Conservation (phyloP, 2,329 filamentous ascomycete genomes). For the Colletotrichum costaricense region DNA sequence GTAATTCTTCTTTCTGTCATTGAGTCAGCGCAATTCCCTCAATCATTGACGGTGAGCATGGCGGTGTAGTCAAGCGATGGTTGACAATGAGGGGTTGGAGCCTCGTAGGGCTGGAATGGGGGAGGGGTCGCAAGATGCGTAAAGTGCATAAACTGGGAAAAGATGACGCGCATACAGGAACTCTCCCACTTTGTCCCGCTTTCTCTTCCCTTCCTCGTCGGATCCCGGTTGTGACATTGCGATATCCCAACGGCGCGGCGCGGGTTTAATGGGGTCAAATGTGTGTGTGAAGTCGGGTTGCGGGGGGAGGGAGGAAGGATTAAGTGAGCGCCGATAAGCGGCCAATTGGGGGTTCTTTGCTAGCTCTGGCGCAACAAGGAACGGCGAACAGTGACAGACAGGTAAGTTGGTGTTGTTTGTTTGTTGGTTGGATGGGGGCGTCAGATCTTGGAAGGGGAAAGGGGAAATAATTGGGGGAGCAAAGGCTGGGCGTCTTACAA, state of each 20-base stretch:
- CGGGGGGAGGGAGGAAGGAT: background rate
- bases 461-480: background rate
- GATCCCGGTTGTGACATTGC: conserved; percentile 27
- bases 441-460: background rate
- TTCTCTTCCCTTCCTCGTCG: conserved; percentile 40
- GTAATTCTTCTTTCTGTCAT: conserved; percentile 44
- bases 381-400: background rate
- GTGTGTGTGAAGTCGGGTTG: background rate
- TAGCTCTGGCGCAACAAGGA: background rate
- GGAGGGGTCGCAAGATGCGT: background rate
- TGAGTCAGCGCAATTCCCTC: conserved; percentile 35
- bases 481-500: background rate
- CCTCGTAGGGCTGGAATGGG: conserved; percentile 6
- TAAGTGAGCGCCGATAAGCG: background rate
- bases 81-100: background rate
- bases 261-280: background rate
- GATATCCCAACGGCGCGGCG: conserved; percentile 1
- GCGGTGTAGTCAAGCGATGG: background rate
- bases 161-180: conserved; percentile 46
- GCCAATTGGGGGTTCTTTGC: background rate
- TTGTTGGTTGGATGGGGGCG: background rate
- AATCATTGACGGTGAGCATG: background rate
- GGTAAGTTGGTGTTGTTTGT: background rate
- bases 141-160: background rate
- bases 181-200: conserved; percentile 46